phyloP scores from a whole-genome alignment of 768 basidiomycete species.

The Agaricus blazei region DNA sequence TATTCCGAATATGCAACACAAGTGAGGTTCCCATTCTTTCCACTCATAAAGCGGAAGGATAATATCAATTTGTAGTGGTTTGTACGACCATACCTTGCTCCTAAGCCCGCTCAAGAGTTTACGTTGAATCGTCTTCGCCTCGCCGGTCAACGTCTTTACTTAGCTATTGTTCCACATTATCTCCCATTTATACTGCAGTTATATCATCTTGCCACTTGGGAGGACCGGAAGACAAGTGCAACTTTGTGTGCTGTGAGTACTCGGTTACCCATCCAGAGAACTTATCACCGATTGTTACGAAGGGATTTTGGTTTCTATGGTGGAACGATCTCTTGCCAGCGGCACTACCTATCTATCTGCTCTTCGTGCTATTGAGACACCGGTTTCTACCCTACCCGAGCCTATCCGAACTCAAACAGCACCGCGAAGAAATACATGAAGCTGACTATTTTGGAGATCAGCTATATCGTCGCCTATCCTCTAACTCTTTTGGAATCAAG shows the following conservation, averaged over 20 bases:
- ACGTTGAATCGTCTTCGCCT: slow-evolving; percentile 48
- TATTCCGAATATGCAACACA: slow-evolving; percentile 24
- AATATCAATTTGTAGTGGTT: slow-evolving; percentile 22
- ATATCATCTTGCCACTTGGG: slow-evolving; percentile 49
- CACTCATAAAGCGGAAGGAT: not conserved
- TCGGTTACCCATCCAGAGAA: not conserved
- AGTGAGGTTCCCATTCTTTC: slow-evolving; percentile 13
- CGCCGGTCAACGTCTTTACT: slow-evolving; percentile 49
- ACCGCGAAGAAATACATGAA: slow-evolving; percentile 39
- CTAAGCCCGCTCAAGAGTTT: slow-evolving; percentile 38
- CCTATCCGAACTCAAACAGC: slow-evolving; percentile 46
- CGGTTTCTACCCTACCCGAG: slow-evolving; percentile 52
- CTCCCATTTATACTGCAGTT: slow-evolving; percentile 35
- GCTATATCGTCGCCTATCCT: slow-evolving; percentile 40
- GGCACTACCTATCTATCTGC: slow-evolving; percentile 40
- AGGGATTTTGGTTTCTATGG: slow-evolving; percentile 67
- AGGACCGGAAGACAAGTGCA: slow-evolving; percentile 40
- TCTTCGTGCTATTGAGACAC: slow-evolving; percentile 43
- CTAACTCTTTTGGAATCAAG: slow-evolving; percentile 40
- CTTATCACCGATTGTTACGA: not conserved
- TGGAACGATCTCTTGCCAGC: slow-evolving; percentile 52
- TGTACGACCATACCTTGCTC: slow-evolving; percentile 44
- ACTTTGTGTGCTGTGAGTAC: slow-evolving; percentile 48
- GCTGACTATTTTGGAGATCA: slow-evolving; percentile 51
- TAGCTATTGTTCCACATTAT: slow-evolving; percentile 47